Conservation (phyloP, 1,284 basidiomycete genomes). For the Taiwanofungus camphoratus region DNA sequence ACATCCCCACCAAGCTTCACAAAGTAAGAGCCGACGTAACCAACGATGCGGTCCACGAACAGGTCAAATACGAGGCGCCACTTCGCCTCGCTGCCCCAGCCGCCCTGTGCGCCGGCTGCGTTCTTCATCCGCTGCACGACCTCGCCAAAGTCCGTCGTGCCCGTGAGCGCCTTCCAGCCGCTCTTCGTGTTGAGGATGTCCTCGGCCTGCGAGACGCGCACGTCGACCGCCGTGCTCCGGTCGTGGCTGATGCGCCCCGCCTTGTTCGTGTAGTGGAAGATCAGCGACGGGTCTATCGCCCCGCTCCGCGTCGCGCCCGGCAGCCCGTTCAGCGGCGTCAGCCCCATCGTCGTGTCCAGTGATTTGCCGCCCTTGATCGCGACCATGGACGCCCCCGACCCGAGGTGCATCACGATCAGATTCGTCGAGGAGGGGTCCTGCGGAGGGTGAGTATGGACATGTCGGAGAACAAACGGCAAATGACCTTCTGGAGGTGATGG, state of each 20-base stretch:
- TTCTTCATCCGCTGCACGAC: conserved; percentile 40
- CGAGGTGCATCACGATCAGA: conserved; percentile 79
- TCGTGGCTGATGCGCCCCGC: conserved; percentile 51
- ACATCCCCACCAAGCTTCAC: conserved; percentile 62
- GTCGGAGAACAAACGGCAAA: neutral
- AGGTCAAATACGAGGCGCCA: conserved; percentile 63
- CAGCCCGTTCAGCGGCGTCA: conserved; percentile 73
- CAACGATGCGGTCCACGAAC: conserved; percentile 69
- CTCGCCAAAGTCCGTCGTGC: conserved; percentile 71
- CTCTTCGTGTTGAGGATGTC: conserved; percentile 71
- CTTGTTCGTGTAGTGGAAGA: conserved; percentile 79
- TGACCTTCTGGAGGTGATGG: conserved; percentile 49
- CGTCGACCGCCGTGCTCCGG: conserved; percentile 38
- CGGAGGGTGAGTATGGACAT: conserved; percentile 18
- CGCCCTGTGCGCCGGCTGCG: conserved; percentile 19
- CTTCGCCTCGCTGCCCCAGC: conserved; percentile 18
- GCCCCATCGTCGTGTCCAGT: conserved; percentile 79
- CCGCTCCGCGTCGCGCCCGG: conserved; percentile 87
- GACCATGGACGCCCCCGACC: conserved; percentile 80
- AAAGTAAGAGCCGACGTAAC: conserved; percentile 70
- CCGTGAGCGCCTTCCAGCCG: conserved; percentile 72
- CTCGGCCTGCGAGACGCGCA: conserved; percentile 75
- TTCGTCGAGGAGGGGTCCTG: conserved; percentile 41
- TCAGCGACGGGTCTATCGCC: conserved; percentile 75
- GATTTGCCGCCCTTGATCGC: conserved; percentile 67